These are phyloP conservation scores for Symbiotaphrina buchneri DNA, from an alignment of 495 filamentous ascomycete genomes.

Conservation along the genomic window DNA sequence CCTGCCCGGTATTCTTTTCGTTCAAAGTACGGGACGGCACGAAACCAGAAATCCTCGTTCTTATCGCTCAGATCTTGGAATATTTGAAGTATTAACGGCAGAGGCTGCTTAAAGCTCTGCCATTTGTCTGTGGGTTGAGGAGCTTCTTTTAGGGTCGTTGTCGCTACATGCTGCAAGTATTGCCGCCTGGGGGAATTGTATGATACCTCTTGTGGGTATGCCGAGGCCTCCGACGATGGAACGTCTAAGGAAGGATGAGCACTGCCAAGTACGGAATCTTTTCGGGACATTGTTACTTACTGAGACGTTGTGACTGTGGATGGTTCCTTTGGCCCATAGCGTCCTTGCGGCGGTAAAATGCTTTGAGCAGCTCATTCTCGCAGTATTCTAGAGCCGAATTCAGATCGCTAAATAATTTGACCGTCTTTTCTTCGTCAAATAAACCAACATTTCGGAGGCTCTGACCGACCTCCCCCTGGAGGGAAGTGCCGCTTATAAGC, in stretches of 20 bases:
- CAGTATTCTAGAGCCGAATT: slow-evolving; percentile 85
- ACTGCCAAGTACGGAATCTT: not conserved
- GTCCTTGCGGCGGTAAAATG: slow-evolving; percentile 35
- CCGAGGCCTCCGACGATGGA: slow-evolving; percentile 6
- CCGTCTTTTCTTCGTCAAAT: slow-evolving; percentile 39
- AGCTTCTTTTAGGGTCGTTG: slow-evolving; percentile 39
- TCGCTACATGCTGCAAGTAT: slow-evolving; percentile 59
- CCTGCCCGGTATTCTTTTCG: slow-evolving; percentile 41
- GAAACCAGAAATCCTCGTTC: slow-evolving; percentile 90
- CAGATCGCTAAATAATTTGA: slow-evolving; percentile 65
- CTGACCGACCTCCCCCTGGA: slow-evolving; percentile 49
- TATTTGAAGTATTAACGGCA: slow-evolving; percentile 77
- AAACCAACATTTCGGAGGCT: slow-evolving; percentile 64
- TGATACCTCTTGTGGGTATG: slow-evolving; percentile 23
- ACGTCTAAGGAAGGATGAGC: slow-evolving; percentile 9
- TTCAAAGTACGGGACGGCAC: slow-evolving; percentile 44
- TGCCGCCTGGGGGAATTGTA: slow-evolving; percentile 59
- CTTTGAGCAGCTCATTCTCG: slow-evolving; percentile 83
- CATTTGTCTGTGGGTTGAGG: slow-evolving; percentile 34
- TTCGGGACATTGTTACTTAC: slow-evolving; percentile 3
- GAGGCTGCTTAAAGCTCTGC: slow-evolving; percentile 67
- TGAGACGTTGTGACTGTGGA: slow-evolving; percentile 7
- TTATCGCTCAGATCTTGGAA: slow-evolving; percentile 68
- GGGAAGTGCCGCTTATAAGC: slow-evolving; percentile 56
- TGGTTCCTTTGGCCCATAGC: slow-evolving; percentile 4